These are phyloP conservation scores for Tylopilus rubrobrunneus DNA, from an alignment of 768 basidiomycete species.

Conservation along the genomic window DNA sequence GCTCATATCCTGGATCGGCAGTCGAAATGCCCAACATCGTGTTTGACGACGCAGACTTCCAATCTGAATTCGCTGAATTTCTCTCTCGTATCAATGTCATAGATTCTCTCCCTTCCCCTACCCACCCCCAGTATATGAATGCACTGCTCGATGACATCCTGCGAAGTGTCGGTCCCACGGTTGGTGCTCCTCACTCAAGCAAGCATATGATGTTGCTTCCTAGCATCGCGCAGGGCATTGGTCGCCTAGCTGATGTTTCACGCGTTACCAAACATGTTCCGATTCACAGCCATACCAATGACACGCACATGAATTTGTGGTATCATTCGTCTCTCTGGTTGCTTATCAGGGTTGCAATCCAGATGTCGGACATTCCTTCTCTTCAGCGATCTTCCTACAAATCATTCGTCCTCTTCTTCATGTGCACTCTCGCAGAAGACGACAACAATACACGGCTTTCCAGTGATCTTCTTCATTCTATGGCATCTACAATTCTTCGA, in stretches of 20 bases:
- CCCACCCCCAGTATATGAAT: background rate
- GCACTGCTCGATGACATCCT: background rate
- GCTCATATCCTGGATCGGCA: background rate
- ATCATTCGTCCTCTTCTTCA: too few relatives aligned
- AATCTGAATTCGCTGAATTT: background rate
- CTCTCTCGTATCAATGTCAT: background rate
- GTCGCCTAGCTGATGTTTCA: background rate
- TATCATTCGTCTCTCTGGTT: constrained; percentile 34
- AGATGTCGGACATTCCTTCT: constrained; percentile 14
- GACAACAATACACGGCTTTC: too few relatives aligned
- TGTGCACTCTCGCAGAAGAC: too few relatives aligned
- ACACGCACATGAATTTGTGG: too few relatives aligned
- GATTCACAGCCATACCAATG: too few relatives aligned
- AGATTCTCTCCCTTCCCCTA: background rate
- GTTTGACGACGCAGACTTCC: background rate
- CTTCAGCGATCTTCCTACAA: too few relatives aligned
- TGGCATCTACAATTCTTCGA: too few relatives aligned
- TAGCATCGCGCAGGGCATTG: constrained; percentile 6
- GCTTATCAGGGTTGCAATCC: constrained; percentile 27
- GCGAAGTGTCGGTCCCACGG: background rate
- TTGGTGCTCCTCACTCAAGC: background rate
- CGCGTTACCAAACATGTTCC: too few relatives aligned
- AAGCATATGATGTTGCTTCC: background rate
- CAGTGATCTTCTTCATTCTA: too few relatives aligned
- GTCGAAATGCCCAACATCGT: background rate